Percentiles rank a stretch among this genome's conserved stretches.
phyloP scores from a whole-genome alignment of 2,329 filamentous ascomycete genomes.

The Stachybotrys elegans region DNA sequence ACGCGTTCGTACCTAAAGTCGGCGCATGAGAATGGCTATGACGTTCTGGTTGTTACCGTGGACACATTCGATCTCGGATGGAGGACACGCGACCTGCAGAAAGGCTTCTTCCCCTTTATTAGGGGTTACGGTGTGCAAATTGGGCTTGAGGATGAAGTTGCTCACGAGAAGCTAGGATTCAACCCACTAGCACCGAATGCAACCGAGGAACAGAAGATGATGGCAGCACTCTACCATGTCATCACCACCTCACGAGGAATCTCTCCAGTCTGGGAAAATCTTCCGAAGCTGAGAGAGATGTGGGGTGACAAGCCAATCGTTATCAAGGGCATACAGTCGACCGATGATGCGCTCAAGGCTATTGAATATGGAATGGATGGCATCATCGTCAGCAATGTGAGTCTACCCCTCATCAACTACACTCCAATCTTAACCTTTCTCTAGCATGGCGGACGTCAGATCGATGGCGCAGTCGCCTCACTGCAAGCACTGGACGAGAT shows the following conservation, averaged over 20 bases:
- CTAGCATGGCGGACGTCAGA: neutral
- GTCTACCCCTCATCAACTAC: neutral
- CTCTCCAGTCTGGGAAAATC: neutral
- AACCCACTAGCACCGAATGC: neutral
- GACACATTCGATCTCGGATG: neutral
- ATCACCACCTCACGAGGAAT: neutral
- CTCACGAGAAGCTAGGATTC: neutral
- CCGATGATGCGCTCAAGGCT: neutral
- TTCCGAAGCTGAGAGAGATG: neutral
- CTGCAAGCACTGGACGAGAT: neutral
- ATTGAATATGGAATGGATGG: neutral
- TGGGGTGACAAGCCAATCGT: neutral
- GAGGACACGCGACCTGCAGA: neutral
- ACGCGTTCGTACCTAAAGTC: neutral
- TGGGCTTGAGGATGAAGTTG: slow-evolving; percentile 4
- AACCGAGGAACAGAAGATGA: neutral
- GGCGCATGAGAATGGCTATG: neutral
- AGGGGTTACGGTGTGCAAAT: neutral
- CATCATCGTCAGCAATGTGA: neutral
- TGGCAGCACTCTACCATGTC: neutral
- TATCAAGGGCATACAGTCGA: neutral
- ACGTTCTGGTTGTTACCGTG: neutral
- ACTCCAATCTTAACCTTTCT: neutral
- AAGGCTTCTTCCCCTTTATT: neutral
- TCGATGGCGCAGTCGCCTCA: neutral